Evolutionary conservation across 2,329 filamentous ascomycete species (phyloP), one percentile per base, ranked within the genome.

Genomic region (Nemania sp.): DNA sequence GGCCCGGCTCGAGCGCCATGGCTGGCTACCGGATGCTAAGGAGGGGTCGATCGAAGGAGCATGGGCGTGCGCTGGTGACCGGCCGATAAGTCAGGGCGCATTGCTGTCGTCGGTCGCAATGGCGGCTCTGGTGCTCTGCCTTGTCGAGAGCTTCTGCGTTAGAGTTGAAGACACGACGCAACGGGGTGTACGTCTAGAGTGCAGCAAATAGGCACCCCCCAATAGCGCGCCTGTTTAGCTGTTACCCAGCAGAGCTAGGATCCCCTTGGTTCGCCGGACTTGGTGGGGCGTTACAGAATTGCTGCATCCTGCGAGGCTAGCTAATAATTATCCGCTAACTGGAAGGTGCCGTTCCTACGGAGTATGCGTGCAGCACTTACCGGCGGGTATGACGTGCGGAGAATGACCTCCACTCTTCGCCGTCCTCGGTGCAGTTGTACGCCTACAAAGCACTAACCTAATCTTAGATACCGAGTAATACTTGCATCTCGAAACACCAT

Each of bases 1-100:
- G 72, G 61, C 75, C 77, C 53, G 79, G 77, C 72, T 89, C 86
- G 75, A 84, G 82, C 68, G 83, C 79, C 86, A 89, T 89, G 64
- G 26, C 53, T 45, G 62, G 62, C 60, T 62, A 52, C 50, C 46
- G 57, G 52, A 61, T 59, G 59, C 64, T 64, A 66, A 60, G 56
- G 64, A 61, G 65, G 62, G 19, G 59, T 57, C 43, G 56, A 56
- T 31, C 49, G 61, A 57, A 61, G 56, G 58, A 61, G 61, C 63
- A 66, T 65, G 44, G 55, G 64, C 62, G 60, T 60, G 48, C 49
- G 56, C 52, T 56, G 49, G 54, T 44, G 47, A 59, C 41, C 49
- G 41, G 26, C 26, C 49, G 54, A 52, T 23, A 49, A 60, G 48
- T 50, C 57, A 57, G 52, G 51, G 61, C 41, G 66, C 67, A 69